A percentile compares a stretch with the other conserved stretches of the same genome.
Conservation (phyloP, 345 rosid genomes). For the Lumnitzera racemosa region DNA sequence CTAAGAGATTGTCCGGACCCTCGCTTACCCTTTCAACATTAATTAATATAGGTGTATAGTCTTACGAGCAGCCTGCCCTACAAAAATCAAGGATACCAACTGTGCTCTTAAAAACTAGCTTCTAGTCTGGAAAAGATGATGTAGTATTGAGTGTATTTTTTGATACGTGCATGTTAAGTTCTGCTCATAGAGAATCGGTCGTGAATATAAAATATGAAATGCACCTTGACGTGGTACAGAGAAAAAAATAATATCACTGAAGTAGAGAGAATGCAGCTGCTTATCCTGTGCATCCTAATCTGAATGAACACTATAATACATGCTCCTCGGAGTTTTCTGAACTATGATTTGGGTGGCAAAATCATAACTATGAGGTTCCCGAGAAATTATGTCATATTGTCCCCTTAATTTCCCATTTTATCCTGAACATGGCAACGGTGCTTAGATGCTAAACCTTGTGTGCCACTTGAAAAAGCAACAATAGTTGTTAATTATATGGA, state of each 20-base stretch:
- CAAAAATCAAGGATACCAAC: constrained; percentile 12
- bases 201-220: background rate
- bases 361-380: no score
- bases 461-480: no score
- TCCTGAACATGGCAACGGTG: no score
- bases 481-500: no score
- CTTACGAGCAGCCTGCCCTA: constrained; percentile 70
- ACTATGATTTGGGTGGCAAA: no score
- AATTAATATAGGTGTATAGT: constrained; percentile 65
- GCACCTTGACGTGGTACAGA: no score
- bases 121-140: background rate
- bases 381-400: no score
- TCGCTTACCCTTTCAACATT: constrained; percentile 81
- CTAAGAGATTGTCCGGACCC: constrained; percentile 62
- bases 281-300: no score
- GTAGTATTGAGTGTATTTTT: background rate
- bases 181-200: background rate
- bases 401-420: no score
- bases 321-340: no score
- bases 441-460: no score
- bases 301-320: no score
- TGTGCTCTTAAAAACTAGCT: constrained; percentile 1
- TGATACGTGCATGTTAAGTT: background rate
- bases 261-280: background rate
- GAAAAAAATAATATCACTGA: background rate